A percentile compares a stretch with the other conserved stretches of the same genome.
Evolutionary conservation across 352 stramenopile genomes (phyloP).

Genomic region (Phytopythium kandeliae): DNA sequence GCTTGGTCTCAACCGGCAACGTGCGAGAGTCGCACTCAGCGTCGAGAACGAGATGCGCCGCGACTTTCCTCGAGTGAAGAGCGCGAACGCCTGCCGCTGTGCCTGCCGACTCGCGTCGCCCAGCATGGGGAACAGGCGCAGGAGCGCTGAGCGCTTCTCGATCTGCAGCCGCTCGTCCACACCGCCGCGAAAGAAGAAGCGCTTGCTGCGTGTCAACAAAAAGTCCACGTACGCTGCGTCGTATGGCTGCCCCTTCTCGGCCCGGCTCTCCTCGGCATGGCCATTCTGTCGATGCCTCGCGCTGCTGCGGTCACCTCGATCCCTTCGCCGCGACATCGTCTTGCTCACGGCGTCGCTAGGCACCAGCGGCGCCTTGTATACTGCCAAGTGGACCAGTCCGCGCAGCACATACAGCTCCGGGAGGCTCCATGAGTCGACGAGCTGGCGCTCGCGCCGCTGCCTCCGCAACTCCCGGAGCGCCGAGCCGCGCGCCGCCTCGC

Average conservation of each 20-base stretch:
- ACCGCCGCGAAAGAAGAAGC: slow-evolving; percentile 34
- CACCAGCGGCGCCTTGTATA: slow-evolving; percentile 21
- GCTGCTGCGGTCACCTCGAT: slow-evolving; percentile 4
- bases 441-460: slow-evolving; percentile 16
- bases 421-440: slow-evolving; percentile 46
- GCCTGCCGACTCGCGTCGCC: slow-evolving; percentile 18
- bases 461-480: slow-evolving; percentile 11
- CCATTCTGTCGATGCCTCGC: neutral
- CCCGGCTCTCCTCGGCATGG: neutral
- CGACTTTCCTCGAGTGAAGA: slow-evolving; percentile 42
- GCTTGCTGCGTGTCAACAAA: slow-evolving; percentile 20
- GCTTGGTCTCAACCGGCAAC: slow-evolving; percentile 14
- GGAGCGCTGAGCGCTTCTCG: slow-evolving; percentile 30
- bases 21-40: slow-evolving; percentile 53
- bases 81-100: slow-evolving; percentile 31
- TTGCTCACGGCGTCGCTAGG: slow-evolving; percentile 6
- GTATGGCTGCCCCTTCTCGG: neutral
- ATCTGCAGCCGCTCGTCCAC: slow-evolving; percentile 42
- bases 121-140: slow-evolving; percentile 54
- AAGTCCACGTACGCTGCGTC: slow-evolving; percentile 21
- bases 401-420: slow-evolving; percentile 57
- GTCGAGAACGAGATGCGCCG: slow-evolving; percentile 54
- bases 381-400: slow-evolving; percentile 36
- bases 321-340: slow-evolving; percentile 12
- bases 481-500: neutral